Conservation (phyloP, 306 rosid species). For the Dalbergia oliveri region DNA sequence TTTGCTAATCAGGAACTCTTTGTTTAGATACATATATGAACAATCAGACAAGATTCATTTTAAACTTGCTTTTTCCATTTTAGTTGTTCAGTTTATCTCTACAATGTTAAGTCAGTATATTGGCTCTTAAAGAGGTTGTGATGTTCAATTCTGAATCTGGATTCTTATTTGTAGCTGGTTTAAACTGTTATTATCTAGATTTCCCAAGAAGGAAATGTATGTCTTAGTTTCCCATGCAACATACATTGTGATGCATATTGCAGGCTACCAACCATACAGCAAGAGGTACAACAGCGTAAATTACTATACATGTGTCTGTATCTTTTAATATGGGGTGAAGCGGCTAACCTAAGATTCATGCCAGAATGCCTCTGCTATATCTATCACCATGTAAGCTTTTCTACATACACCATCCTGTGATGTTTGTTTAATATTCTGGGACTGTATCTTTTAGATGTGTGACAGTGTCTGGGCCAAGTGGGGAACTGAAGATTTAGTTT, state of each 20-base stretch:
- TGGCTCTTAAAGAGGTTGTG: slow-evolving; percentile 21
- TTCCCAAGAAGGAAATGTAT: slow-evolving; percentile 11
- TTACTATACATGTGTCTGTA: slow-evolving; percentile 95
- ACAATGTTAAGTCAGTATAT: slow-evolving; percentile 6
- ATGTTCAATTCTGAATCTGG: slow-evolving; percentile 31
- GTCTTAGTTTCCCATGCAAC: slow-evolving; percentile 21
- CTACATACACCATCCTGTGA: not conserved
- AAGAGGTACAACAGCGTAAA: slow-evolving; percentile 98
- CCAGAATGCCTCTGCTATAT: slow-evolving; percentile 99
- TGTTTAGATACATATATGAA: slow-evolving; percentile 4
- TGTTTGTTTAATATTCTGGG: slow-evolving; percentile 10
- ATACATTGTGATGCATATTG: slow-evolving; percentile 37
- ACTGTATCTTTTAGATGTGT: not conserved
- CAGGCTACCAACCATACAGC: slow-evolving; percentile 99
- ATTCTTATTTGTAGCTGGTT: slow-evolving; percentile 20
- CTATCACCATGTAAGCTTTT: slow-evolving; percentile 87
- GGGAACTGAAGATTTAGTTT: not conserved
- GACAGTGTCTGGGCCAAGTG: not conserved
- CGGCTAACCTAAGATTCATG: slow-evolving; percentile 98
- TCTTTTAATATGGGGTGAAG: slow-evolving; percentile 99
- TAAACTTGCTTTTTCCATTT: not conserved
- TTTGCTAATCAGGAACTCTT: slow-evolving; percentile 25
- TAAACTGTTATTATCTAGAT: slow-evolving; percentile 14
- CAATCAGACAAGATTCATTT: not conserved
- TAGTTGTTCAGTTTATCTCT: slow-evolving; percentile 5